Evolutionary conservation across 768 basidiomycete species (phyloP), one percentile per base, ranked within the genome.

Genomic region (Leccinum broughii): DNA sequence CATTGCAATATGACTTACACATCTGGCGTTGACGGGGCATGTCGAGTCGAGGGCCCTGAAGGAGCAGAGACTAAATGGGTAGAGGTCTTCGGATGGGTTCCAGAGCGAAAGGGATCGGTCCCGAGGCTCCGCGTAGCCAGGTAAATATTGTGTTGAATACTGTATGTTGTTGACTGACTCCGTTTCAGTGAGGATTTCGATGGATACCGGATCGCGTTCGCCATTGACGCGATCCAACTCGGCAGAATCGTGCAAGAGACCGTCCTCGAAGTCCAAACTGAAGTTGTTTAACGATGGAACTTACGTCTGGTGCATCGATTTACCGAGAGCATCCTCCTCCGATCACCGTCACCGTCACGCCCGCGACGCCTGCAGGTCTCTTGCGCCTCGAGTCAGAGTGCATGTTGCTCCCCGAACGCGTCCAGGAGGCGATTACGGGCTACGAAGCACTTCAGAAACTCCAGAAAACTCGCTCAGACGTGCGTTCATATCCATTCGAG

Each of bases 11-110:
- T 80, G 94, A 32, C 91, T 96, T 83, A 91, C 93, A 0, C 88
- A 92, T 68, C 85, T 89, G 52, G 85, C 88, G 6, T 76, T 98
- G 53, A 81, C 83, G 20, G 97, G 98, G 75, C 83, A 88, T 37
- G 82, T 90, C 17, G 89, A 94, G 96, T 90, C 17, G 89, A 94
- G 41, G 96, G 97, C 0, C 82, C 93, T 0, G 93, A 95, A 66
- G 84, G 86, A 44, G 95, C 94, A 0, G 87, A 90, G 62, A 76
- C 77, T 17, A 86, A 85, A 58, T 95, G 93, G 85, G 78, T 93
- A 15, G 92, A 93, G 28, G 81, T 93, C 11, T 96, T 95, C 71
- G 77, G 83, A 5, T 97, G 91, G 90, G 87, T 94, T 68, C 87
- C 93, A 0, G 88, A 87, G 59, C 78, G 80, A 65, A 80, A 77